Conservation (phyloP, 2,329 filamentous ascomycete species). For the Monosporascus sp. region DNA sequence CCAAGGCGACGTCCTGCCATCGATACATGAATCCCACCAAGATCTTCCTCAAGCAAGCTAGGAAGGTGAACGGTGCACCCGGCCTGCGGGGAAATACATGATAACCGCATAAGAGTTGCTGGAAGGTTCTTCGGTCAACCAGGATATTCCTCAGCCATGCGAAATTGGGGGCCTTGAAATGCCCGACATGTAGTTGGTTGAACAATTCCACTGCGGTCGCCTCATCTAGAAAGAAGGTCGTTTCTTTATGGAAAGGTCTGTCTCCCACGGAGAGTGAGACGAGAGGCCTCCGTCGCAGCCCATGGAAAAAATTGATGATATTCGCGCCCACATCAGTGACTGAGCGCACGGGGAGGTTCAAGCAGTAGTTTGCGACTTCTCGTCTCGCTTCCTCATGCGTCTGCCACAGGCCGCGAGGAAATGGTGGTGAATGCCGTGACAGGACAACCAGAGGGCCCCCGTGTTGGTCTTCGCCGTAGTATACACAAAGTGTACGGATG, state of each 20-base stretch:
- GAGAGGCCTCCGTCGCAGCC: neutral
- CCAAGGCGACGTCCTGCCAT: neutral
- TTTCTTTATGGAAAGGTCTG: neutral
- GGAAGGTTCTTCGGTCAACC: conserved; percentile 3
- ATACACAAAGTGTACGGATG: no score
- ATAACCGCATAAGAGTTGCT: neutral
- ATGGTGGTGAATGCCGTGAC: neutral
- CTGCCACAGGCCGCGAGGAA: neutral
- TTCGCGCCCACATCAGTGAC: conserved; percentile 1
- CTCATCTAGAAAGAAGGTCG: conserved; percentile 4
- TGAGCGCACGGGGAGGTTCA: neutral
- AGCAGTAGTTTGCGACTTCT: neutral
- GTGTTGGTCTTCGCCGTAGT: no score
- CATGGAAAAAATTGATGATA: conserved; percentile 3
- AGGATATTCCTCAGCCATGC: conserved; percentile 1
- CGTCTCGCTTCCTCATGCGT: neutral
- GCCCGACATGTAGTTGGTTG: neutral
- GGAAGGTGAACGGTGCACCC: neutral
- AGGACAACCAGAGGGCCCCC: no score
- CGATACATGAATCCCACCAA: conserved; percentile 2
- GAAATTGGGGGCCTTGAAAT: neutral
- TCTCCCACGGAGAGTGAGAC: neutral
- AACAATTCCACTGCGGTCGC: neutral
- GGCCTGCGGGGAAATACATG: neutral
- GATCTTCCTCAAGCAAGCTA: conserved; percentile 1